Percentiles rank a stretch among this genome's conserved stretches.
phyloP scores from a whole-genome alignment of 331 rosid species.

The Dryas integrifolia region DNA sequence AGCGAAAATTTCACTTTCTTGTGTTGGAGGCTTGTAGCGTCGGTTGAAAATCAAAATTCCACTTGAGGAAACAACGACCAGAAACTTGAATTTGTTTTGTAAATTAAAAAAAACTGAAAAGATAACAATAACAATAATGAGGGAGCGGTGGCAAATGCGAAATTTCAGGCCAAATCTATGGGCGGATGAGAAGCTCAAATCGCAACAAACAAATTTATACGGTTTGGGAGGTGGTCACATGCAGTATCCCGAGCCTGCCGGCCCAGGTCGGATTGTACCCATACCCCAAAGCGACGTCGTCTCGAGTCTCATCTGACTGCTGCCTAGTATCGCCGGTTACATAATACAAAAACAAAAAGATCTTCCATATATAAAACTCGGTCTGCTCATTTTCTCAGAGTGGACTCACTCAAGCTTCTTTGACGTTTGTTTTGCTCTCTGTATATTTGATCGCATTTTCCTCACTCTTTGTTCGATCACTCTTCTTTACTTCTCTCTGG shows the following conservation, averaged over 20 bases:
- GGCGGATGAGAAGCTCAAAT: background rate
- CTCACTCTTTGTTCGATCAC: constrained; percentile 18
- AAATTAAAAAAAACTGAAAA: background rate
- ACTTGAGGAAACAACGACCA: constrained; percentile 2
- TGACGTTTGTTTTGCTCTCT: constrained; percentile 6
- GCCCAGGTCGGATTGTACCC: constrained; percentile 35
- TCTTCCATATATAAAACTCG: background rate
- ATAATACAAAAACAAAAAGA: background rate
- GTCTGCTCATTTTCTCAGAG: constrained; percentile 27
- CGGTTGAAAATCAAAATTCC: constrained; percentile 22
- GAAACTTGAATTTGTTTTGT: background rate
- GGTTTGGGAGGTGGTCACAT: constrained; percentile 40
- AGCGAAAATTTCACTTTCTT: constrained; percentile 27
- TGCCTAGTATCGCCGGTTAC: constrained; percentile 48
- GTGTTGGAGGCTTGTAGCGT: constrained; percentile 38
- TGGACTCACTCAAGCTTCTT: constrained; percentile 29
- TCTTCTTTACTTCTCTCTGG: constrained; percentile 4
- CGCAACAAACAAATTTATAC: constrained; percentile 4
- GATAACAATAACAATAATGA: background rate
- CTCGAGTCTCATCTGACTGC: constrained; percentile 8
- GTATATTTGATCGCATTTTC: constrained; percentile 16
- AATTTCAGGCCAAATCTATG: constrained; percentile 10
- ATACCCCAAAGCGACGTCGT: constrained; percentile 43
- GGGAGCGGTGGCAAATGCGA: constrained; percentile 7
- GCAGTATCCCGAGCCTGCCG: constrained; percentile 54